phyloP scores from a whole-genome alignment of 2,329 filamentous ascomycete species.

The Massarina eburnea region DNA sequence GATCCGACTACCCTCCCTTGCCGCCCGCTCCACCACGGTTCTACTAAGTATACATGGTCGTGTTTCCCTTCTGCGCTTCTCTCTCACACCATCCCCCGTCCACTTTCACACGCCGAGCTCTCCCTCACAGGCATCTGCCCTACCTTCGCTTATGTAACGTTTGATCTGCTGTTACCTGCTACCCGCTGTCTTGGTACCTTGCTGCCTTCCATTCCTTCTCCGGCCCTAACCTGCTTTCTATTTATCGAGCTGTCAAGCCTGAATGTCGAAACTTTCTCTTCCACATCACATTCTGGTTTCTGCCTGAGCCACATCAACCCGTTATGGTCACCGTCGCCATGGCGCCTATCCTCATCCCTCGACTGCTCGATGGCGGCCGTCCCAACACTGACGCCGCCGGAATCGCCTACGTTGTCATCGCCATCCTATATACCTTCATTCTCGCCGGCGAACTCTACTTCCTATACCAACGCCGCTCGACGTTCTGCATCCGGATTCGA shows the following conservation, averaged over 20 bases:
- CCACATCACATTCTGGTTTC: slow-evolving; percentile 8
- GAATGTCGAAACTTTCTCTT: slow-evolving; percentile 18
- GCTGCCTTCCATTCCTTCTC: slow-evolving; percentile 20
- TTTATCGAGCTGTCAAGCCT: slow-evolving; percentile 26
- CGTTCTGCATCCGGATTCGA: slow-evolving; percentile 38
- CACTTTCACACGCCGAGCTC: slow-evolving; percentile 21
- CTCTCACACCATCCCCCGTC: slow-evolving; percentile 18
- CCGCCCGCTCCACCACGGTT: slow-evolving; percentile 16
- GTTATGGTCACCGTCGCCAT: slow-evolving; percentile 31
- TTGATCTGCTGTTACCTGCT: slow-evolving; percentile 25
- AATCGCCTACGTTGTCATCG: slow-evolving; percentile 33
- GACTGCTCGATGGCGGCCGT: slow-evolving; percentile 31
- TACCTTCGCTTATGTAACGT: slow-evolving; percentile 33
- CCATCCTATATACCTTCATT: slow-evolving; percentile 37
- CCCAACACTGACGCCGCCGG: slow-evolving; percentile 37
- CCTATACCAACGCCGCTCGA: slow-evolving; percentile 29
- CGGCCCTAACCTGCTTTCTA: slow-evolving; percentile 23
- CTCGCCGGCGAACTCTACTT: slow-evolving; percentile 33
- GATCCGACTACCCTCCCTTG: slow-evolving; percentile 37
- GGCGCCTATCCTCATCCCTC: slow-evolving; percentile 30
- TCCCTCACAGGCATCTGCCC: slow-evolving; percentile 21
- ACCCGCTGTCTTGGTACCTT: slow-evolving; percentile 24
- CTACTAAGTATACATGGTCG: slow-evolving; percentile 28
- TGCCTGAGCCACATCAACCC: slow-evolving; percentile 15
- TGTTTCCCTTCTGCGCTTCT: slow-evolving; percentile 18